Base-by-base conservation (phyloP, 2,329 filamentous ascomycete genomes). In the Elsinoe ampelina region DNA sequence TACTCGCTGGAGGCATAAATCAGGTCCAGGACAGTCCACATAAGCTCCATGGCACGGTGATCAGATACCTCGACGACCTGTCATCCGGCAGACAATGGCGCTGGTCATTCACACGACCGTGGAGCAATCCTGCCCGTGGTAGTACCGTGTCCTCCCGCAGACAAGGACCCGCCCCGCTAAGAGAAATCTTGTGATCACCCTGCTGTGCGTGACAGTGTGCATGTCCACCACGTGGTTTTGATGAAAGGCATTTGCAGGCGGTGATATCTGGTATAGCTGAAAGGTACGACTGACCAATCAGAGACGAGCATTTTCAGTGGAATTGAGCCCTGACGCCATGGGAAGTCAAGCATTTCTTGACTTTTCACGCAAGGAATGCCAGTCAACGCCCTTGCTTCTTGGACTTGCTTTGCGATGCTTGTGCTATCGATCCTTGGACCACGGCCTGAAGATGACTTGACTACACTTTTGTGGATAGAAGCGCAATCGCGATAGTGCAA, bases 321-420 rank as follows among this genome's bases (percentile, higher is more conserved):
- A 20, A 2, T 26, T n/a, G 19, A 19, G 20, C 12, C 30, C 26
- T 15, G 22, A 17, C 45, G 26, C 45, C 32, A 15, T 6, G 15
- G 26, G 35, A 34, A 30, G 32, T 30, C 45, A 34, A 50, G 30
- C 26, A 50, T 20, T 39, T 15, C 48, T 52, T 52, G 48, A 38
- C 48, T 12, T 52, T 7, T n/a, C 48, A 17, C 12, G n/a, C 22
- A 30, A 52, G 34, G 19, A 22, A 36, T 38, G 48, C 48, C 48
- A 52, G 15, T 17, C 5, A 19, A 30, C 22, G 34, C 48, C 48
- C 20, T 17, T 38, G 2, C 17, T 10, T 38, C 34, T 52, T 20
- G 48, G 34, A n/a, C 17, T 17, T 52, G 48, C 48, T 52, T 52
- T 52, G n/a, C 32, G 6, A 36, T 36, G 13, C 48, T 52, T 38